phyloP scores from a whole-genome alignment of 495 filamentous ascomycete species.

The Penicillium bialowiezense region DNA sequence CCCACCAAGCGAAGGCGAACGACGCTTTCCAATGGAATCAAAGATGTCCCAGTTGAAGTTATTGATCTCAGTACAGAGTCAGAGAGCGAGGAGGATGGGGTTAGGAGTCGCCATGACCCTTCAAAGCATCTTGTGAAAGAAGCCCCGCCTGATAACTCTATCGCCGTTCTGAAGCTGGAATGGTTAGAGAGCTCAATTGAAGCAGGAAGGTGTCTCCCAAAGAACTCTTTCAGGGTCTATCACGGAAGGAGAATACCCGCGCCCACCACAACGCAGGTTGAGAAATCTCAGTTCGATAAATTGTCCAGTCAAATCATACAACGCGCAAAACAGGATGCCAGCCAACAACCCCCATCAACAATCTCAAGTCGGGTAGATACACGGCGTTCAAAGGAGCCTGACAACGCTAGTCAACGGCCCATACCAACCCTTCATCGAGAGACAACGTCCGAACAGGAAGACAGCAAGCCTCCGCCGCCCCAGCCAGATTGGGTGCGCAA shows the following conservation, averaged over 20 bases:
- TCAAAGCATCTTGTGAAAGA: conserved; percentile 5
- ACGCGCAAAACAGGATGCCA: conserved; percentile 51
- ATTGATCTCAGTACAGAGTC: conserved; percentile 33
- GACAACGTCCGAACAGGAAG: conserved; percentile 73
- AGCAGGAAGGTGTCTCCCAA: conserved; percentile 50
- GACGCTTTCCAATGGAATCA: not conserved
- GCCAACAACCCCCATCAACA: conserved; percentile 16
- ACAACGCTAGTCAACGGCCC: conserved; percentile 13
- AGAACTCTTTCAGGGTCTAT: conserved; percentile 66
- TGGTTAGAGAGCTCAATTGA: conserved; percentile 71
- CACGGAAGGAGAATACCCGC: conserved; percentile 37
- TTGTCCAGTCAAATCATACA: conserved; percentile 40
- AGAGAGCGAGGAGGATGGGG: conserved; percentile 27
- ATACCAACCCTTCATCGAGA: conserved; percentile 55
- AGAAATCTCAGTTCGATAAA: conserved; percentile 4
- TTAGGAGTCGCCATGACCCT: conserved; percentile 5
- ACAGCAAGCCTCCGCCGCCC: conserved; percentile 49
- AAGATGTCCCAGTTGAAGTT: conserved; percentile 8
- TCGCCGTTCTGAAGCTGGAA: conserved; percentile 69
- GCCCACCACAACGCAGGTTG: conserved; percentile 4
- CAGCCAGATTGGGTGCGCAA: conserved; percentile 68
- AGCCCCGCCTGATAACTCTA: conserved; percentile 20
- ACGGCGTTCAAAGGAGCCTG: conserved; percentile 18
- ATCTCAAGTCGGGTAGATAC: conserved; percentile 4
- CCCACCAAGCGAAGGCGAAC: conserved; percentile 26